Base-by-base conservation (phyloP, 169 alveolate species). In the Plasmodium coatneyi region DNA sequence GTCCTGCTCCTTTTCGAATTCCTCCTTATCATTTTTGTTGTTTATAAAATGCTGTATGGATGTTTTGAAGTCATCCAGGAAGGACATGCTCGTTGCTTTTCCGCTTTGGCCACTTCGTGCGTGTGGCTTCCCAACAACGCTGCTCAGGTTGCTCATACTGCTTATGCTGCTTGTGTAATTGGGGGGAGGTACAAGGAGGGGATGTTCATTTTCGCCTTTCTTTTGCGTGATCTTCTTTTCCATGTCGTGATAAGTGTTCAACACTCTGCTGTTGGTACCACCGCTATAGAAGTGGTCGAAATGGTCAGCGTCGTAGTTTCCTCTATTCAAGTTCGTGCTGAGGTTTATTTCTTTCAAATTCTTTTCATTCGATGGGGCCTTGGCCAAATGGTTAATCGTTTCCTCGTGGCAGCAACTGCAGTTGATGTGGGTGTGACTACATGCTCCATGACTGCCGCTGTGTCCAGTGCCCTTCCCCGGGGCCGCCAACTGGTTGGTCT, bases 31-130 rank as follows among this genome's bases (percentile, higher is more conserved):
- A 66, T 66, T 52, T 19, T 56, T 76, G 7, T 86, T 74, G 43
- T 25, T 72, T 19, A 76, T 71, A 12, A 41, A 30, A n/a, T 74
- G 84, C 66, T 86, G 86, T 16, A 54, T 52, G 22, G 93, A 43
- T 0, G 80, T 9, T 76, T 56, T 86, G 28, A 46, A 74, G 43
- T 76, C 70, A 5, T 86, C 82, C 16, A 60, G 16, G 46, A 82
- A 82, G 71, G 91, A n/a, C 25, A 80, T 49, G 7, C n/a, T 74
- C n/a, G n/a, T 12, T 5, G 60, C 22, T 22, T 36, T 74, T 6
- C 10, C 46, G 14, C 54, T 22, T 34, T 36, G 60, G 12, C 36
- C n/a, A n/a, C 36, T 25, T 22, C n/a, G 76, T 41, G 36, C 76
- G 36, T 22, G 36, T 1, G 36, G 6, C 14, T 66, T 22, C 6